Evolutionary conservation across 371 early-diverging fungal genomes (phyloP).

Genomic region (Mortierella sp.): DNA sequence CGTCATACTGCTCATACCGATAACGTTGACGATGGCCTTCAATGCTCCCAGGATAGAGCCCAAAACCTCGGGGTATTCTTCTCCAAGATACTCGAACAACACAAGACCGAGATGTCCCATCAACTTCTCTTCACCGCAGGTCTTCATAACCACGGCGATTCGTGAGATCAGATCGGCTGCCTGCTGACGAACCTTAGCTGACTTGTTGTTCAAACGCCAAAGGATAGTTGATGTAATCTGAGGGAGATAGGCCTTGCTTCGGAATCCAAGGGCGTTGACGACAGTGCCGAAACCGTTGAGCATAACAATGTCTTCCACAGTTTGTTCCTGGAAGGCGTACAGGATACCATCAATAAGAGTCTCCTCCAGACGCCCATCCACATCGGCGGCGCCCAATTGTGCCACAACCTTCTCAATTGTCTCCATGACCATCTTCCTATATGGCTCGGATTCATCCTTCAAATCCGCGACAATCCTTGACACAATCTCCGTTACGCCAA

Average conservation of each 20-base stretch:
- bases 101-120: conserved; percentile 93
- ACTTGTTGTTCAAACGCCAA: conserved; percentile 97
- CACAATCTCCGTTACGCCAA: conserved; percentile 92
- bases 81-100: conserved; percentile 96
- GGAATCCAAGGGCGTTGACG: conserved; percentile 88
- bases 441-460: conserved; percentile 96
- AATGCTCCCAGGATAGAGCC: conserved; percentile 94
- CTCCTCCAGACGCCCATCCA: conserved; percentile 92
- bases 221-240: conserved; percentile 94
- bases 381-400: conserved; percentile 87
- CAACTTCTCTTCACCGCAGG: conserved; percentile 94
- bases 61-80: conserved; percentile 98
- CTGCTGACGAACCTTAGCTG: conserved; percentile 95
- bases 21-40: conserved; percentile 94
- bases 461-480: conserved; percentile 87
- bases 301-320: conserved; percentile 89
- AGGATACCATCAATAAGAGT: conserved; percentile 94
- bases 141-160: conserved; percentile 93
- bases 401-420: conserved; percentile 87
- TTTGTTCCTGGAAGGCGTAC: conserved; percentile 98
- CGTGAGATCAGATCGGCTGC: conserved; percentile 96
- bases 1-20: conserved; percentile 97
- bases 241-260: conserved; percentile 91
- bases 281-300: conserved; percentile 96
- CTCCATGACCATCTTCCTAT: conserved; percentile 98